Conservation (phyloP, 495 filamentous ascomycete genomes). For the Rhypophila decipiens region DNA sequence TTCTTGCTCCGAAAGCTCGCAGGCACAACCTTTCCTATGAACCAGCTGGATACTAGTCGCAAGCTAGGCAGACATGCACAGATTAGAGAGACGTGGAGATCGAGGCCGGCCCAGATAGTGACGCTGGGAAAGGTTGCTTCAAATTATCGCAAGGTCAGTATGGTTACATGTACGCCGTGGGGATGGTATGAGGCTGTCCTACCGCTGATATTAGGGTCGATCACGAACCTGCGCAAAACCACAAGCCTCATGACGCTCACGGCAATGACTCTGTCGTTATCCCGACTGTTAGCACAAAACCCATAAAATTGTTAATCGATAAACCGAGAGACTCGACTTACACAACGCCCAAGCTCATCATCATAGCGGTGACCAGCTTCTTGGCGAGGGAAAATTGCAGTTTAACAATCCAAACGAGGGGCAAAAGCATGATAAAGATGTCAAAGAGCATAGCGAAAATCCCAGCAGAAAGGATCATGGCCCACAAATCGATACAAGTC, state of each 20-base stretch:
- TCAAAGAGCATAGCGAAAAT: not conserved
- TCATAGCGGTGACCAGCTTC: not conserved
- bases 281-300: too few species aligned
- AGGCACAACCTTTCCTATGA: not conserved
- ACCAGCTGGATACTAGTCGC: not conserved
- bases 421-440: not conserved
- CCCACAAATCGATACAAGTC: not conserved
- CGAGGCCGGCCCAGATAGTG: not conserved
- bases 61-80: not conserved
- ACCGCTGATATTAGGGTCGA: not conserved
- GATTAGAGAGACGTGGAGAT: not conserved
- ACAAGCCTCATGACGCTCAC: not conserved
- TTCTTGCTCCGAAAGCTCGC: not conserved
- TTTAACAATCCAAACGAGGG: not conserved
- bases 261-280: not conserved
- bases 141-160: not conserved
- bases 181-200: not conserved
- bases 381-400: not conserved
- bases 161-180: not conserved
- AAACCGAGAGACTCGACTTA: too few species aligned
- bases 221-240: not conserved
- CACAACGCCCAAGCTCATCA: not conserved
- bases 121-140: not conserved
- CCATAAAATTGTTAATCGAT: too few species aligned
- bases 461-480: not conserved